These are phyloP conservation scores for Malus hybrid DNA, from an alignment of 331 rosid species.

Conservation along the genomic window DNA sequence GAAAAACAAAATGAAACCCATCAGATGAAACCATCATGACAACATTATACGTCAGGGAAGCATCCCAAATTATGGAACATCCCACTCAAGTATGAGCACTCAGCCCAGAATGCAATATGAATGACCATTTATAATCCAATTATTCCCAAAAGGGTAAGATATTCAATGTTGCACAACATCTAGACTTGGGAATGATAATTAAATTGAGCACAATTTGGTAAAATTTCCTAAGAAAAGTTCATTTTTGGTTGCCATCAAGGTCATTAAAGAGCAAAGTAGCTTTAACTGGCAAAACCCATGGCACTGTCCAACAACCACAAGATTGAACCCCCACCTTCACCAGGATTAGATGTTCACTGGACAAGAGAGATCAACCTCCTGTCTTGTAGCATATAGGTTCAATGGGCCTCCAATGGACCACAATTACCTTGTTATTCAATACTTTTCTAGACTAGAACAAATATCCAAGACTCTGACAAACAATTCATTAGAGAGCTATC, in stretches of 20 bases:
- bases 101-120: neutral
- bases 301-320: neutral
- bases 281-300: neutral
- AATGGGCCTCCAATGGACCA: neutral
- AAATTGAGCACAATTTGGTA: neutral
- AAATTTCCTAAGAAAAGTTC: neutral
- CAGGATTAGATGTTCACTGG: neutral
- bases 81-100: neutral
- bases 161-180: neutral
- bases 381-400: neutral
- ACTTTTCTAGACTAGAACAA: neutral
- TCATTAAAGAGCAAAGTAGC: neutral
- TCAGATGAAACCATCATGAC: neutral
- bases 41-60: neutral
- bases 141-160: neutral
- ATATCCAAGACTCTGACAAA: neutral
- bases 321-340: neutral
- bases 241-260: too few species aligned
- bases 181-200: neutral
- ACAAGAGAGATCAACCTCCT: neutral
- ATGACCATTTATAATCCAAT: neutral
- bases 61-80: neutral
- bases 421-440: neutral
- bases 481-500: neutral
- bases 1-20: neutral